Evolutionary conservation across 805 yeast genomes (phyloP).

Genomic region (Cyberlindnera samutprakarnensis): DNA sequence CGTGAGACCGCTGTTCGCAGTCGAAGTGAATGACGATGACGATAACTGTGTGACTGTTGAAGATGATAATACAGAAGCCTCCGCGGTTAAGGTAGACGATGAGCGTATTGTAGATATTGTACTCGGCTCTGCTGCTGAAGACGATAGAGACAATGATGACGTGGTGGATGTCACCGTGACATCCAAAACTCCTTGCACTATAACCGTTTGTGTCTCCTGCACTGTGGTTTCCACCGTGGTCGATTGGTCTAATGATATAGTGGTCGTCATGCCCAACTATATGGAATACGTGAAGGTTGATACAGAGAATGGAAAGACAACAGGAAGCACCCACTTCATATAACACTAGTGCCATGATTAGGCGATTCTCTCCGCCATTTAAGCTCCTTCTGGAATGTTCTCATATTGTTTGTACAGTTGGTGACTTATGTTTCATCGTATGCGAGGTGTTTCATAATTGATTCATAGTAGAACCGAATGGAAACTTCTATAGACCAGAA

Average conservation of each 20-base stretch:
- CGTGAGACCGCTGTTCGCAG: background rate
- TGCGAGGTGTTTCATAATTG: conserved; percentile 1
- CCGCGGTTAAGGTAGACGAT: conserved; percentile 9
- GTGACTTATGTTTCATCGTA: conserved; percentile 2
- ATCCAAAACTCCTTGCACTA: conserved; percentile 10
- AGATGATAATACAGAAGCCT: no score
- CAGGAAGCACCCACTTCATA: no score
- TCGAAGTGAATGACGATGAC: no score
- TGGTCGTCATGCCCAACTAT: conserved; percentile 14
- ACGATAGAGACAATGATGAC: no score
- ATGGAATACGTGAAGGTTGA: no score
- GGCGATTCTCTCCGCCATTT: no score
- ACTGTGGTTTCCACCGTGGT: conserved; percentile 7
- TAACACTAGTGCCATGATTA: no score
- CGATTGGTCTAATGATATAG: conserved; percentile 2
- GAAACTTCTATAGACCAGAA: background rate
- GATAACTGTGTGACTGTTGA: no score
- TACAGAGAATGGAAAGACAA: no score
- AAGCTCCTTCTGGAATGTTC: no score
- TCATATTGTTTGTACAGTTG: no score
- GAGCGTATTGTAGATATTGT: conserved; percentile 8
- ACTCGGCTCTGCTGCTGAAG: background rate
- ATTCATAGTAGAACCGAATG: background rate
- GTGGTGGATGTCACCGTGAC: conserved; percentile 6
- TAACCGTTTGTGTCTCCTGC: conserved; percentile 7